phyloP scores from a whole-genome alignment of 495 filamentous ascomycete species.

The Aspergillus egyptiacus region DNA sequence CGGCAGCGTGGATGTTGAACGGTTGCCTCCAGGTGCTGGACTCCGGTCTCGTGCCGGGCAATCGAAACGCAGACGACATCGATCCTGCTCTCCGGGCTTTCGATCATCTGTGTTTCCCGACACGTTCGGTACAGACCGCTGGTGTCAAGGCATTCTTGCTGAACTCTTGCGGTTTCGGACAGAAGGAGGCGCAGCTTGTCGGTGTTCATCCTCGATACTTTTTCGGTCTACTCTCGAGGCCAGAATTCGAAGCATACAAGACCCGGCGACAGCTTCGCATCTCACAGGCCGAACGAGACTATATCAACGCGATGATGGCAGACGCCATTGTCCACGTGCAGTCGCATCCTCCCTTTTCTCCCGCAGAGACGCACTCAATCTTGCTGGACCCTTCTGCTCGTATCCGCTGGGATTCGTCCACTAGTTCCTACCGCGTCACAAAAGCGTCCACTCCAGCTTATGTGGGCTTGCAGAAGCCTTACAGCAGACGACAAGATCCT shows the following conservation, averaged over 20 bases:
- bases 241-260: constrained; percentile 40
- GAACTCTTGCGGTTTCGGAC: constrained; percentile 98
- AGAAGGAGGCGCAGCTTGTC: constrained; percentile 94
- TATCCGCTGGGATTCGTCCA: neutral
- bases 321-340: neutral
- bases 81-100: constrained; percentile 91
- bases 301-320: neutral
- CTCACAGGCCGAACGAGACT: neutral
- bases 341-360: neutral
- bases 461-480: neutral
- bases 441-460: neutral
- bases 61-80: constrained; percentile 94
- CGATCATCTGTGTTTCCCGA: constrained; percentile 93
- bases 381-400: neutral
- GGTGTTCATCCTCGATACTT: constrained; percentile 93
- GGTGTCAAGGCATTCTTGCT: constrained; percentile 95
- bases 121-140: constrained; percentile 86
- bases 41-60: constrained; percentile 87
- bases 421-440: neutral
- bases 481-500: no score
- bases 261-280: constrained; percentile 59
- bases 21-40: constrained; percentile 90
- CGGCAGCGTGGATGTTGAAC: constrained; percentile 99
- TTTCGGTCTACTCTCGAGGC: constrained; percentile 65
- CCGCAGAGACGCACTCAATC: neutral